phyloP scores from a whole-genome alignment of 768 basidiomycete genomes.

The Chalciporus pseudorubinellus region DNA sequence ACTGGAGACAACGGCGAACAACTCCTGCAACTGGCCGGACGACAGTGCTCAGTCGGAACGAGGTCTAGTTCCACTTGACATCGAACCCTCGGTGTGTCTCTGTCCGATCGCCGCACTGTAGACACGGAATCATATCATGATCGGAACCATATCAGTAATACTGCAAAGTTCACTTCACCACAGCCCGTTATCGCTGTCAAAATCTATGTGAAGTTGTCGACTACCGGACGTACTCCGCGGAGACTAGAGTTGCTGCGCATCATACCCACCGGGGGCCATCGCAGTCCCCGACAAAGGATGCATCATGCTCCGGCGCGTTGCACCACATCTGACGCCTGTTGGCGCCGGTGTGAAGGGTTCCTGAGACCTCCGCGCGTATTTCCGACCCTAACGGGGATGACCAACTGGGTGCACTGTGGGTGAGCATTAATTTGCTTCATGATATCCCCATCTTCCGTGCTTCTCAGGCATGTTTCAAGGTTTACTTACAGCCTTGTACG shows the following conservation, averaged over 20 bases:
- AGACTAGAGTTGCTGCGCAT: not conserved
- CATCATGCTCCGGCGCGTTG: not conserved
- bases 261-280: not conserved
- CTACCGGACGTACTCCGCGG: slow-evolving; percentile 8
- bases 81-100: not conserved
- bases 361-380: slow-evolving; percentile 1
- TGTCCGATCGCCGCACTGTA: not conserved
- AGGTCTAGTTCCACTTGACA: not conserved
- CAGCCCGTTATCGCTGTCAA: not conserved
- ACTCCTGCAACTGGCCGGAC: not conserved
- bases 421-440: not conserved
- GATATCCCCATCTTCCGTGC: not conserved
- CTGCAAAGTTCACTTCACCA: not conserved
- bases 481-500: not conserved
- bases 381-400: slow-evolving; percentile 26
- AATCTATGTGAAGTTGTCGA: not conserved
- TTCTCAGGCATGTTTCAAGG: slow-evolving; percentile 9
- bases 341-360: slow-evolving; percentile 10
- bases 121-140: no score
- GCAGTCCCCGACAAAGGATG: not conserved
- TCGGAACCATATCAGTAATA: not conserved
- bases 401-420: not conserved
- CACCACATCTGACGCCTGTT: not conserved
- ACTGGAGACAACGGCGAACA: not conserved
- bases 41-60: no score